Evolutionary conservation across 1,284 basidiomycete genomes (phyloP).

Genomic region (Cutaneotrichosporon cutaneum): DNA sequence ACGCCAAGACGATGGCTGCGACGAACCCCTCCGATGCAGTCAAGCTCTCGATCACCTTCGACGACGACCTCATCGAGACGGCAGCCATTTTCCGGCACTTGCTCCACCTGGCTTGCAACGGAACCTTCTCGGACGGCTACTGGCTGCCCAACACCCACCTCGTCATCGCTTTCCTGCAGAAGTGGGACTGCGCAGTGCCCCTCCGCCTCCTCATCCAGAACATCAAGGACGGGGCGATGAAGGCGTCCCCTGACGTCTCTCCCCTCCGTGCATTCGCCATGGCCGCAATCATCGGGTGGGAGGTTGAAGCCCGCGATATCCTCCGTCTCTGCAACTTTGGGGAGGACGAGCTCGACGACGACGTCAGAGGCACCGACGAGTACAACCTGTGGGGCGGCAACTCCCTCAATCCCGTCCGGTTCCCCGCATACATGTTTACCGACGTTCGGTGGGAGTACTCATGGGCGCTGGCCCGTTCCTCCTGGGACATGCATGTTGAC

Average conservation of each 20-base stretch:
- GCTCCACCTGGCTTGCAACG: conserved; percentile 7
- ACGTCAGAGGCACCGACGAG: too few relatives aligned
- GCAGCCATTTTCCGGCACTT: conserved; percentile 13
- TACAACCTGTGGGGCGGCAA: too few relatives aligned
- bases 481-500: too few relatives aligned
- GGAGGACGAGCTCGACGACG: neutral
- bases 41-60: conserved; percentile 5
- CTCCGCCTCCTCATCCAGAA: conserved; percentile 7
- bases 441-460: too few relatives aligned
- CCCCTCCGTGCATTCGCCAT: neutral
- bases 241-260: neutral
- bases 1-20: too few relatives aligned
- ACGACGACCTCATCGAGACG: conserved; percentile 14
- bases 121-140: neutral
- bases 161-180: conserved; percentile 10
- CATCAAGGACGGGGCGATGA: neutral
- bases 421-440: too few relatives aligned
- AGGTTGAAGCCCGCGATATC: neutral
- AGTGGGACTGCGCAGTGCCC: conserved; percentile 16
- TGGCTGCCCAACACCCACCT: conserved; percentile 5
- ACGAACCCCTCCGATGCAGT: neutral
- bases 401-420: too few relatives aligned
- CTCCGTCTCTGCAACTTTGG: neutral
- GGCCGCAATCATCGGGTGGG: neutral
- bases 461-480: too few relatives aligned